phyloP scores from a whole-genome alignment of 208 protist genomes.

The Leishmania arabica region DNA sequence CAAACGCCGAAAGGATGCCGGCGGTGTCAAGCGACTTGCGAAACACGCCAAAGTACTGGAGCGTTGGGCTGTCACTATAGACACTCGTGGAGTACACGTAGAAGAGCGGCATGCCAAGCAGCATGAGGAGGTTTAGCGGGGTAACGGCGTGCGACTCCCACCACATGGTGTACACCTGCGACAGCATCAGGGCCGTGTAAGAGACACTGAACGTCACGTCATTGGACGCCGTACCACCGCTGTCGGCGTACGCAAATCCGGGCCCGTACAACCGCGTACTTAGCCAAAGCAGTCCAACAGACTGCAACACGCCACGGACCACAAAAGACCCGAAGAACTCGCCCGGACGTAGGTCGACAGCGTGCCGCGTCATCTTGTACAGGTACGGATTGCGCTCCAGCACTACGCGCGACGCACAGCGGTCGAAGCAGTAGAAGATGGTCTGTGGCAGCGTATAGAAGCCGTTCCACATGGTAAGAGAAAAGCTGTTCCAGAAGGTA shows the following conservation, averaged over 20 bases:
- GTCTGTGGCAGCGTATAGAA: slow-evolving; percentile 91
- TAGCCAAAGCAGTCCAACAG: slow-evolving; percentile 64
- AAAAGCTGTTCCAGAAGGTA: slow-evolving; percentile 93
- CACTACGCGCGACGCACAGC: slow-evolving; percentile 69
- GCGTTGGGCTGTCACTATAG: slow-evolving; percentile 43
- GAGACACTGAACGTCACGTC: slow-evolving; percentile 83
- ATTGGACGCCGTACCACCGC: slow-evolving; percentile 46
- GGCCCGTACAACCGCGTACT: slow-evolving; percentile 41
- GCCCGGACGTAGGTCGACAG: slow-evolving; percentile 48
- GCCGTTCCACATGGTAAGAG: slow-evolving; percentile 91
- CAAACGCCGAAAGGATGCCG: slow-evolving; percentile 44
- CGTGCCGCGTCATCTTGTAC: slow-evolving; percentile 71
- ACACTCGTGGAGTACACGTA: slow-evolving; percentile 50
- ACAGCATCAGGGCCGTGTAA: slow-evolving; percentile 88
- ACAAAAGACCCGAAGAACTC: slow-evolving; percentile 84
- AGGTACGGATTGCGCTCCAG: slow-evolving; percentile 72
- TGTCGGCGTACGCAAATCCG: slow-evolving; percentile 35
- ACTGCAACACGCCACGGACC: slow-evolving; percentile 76
- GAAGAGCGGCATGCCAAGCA: slow-evolving; percentile 74
- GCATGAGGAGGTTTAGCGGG: slow-evolving; percentile 54
- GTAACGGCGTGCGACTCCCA: slow-evolving; percentile 89
- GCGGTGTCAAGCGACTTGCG: slow-evolving; percentile 37
- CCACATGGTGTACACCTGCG: slow-evolving; percentile 85
- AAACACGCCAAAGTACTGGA: slow-evolving; percentile 78
- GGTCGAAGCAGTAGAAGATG: slow-evolving; percentile 91